A percentile compares a stretch with the other conserved stretches of the same genome.
Conservation (phyloP, 257 asterid species). For the Phtheirospermum japonicum region DNA sequence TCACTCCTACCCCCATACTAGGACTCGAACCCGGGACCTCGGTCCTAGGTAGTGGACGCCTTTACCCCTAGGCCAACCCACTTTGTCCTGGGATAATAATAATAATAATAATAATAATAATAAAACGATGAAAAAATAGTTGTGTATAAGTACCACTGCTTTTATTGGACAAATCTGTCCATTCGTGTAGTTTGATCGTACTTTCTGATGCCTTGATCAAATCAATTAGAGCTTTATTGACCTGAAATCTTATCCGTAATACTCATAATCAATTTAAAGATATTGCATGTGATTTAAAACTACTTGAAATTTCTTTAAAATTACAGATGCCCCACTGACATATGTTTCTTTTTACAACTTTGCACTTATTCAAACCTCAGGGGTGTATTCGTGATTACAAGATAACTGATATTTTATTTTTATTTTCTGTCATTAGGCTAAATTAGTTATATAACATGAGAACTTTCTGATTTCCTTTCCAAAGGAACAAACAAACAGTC, state of each 20-base stretch:
- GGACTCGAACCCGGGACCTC: too few species aligned
- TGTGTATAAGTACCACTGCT: too few species aligned
- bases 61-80: too few species aligned
- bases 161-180: constrained; percentile 80
- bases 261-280: neutral
- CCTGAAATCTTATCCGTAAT: constrained; percentile 45
- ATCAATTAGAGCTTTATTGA: constrained; percentile 69
- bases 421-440: neutral
- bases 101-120: too few species aligned
- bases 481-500: neutral
- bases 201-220: constrained; percentile 68
- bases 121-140: too few species aligned
- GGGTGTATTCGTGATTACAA: neutral
- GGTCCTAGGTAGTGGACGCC: too few species aligned
- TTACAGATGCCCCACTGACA: too few species aligned
- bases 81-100: too few species aligned
- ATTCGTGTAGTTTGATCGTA: constrained; percentile 42
- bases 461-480: neutral
- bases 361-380: neutral
- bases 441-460: neutral
- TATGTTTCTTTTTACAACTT: too few species aligned
- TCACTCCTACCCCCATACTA: too few species aligned
- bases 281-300: neutral
- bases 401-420: neutral
- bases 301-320: neutral